Evolutionary conservation across 1,139 yeast species (phyloP).

Genomic region (Chernovozyma sophiae-reginae): DNA sequence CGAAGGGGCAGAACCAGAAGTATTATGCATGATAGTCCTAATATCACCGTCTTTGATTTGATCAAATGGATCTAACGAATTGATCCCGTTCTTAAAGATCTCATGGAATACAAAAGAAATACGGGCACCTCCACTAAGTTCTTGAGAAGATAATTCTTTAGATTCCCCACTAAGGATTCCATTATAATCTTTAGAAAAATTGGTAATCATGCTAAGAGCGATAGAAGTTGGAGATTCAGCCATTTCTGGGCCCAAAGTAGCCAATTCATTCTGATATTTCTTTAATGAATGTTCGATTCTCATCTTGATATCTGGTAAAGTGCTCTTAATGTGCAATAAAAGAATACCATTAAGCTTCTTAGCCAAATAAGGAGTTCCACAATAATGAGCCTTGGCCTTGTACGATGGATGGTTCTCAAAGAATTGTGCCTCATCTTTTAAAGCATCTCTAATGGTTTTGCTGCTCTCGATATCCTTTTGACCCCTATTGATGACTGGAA

Average conservation of each 20-base stretch:
- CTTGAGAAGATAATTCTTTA: constrained; percentile 79
- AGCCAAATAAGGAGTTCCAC: constrained; percentile 97
- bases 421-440: constrained; percentile 71
- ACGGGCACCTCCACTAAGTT: constrained; percentile 96
- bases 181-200: constrained; percentile 85
- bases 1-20: constrained; percentile 97
- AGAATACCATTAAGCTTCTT: constrained; percentile 86
- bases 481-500: constrained; percentile 96
- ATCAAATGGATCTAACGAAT: constrained; percentile 93
- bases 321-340: constrained; percentile 88
- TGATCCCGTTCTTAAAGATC: constrained; percentile 87
- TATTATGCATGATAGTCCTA: constrained; percentile 95
- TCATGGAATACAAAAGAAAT: constrained; percentile 97
- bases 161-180: constrained; percentile 93
- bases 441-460: constrained; percentile 86
- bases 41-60: constrained; percentile 96
- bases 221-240: constrained; percentile 86
- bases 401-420: constrained; percentile 77
- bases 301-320: constrained; percentile 89
- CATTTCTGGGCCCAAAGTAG: constrained; percentile 76
- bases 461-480: constrained; percentile 89
- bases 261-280: constrained; percentile 78
- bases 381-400: constrained; percentile 79
- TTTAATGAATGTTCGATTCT: constrained; percentile 81
- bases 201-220: constrained; percentile 87